These are phyloP conservation scores for Arthrinium puccinioides DNA, from an alignment of 2,329 filamentous ascomycete genomes.

Conservation along the genomic window DNA sequence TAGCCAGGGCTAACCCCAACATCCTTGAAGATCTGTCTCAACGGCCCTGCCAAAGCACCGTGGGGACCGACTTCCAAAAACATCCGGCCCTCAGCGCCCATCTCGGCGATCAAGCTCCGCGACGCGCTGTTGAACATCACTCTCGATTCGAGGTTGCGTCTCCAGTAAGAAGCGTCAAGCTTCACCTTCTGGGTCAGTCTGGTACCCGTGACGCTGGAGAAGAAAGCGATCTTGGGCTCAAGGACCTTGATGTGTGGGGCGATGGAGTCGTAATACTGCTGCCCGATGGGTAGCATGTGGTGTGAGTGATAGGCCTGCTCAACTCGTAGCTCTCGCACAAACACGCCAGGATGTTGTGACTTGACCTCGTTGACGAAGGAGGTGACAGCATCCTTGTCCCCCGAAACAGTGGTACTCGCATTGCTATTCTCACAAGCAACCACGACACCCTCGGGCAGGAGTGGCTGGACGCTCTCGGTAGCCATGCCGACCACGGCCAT, in stretches of 20 bases:
- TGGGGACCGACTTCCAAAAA: neutral
- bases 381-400: neutral
- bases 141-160: neutral
- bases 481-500: neutral
- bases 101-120: neutral
- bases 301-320: neutral
- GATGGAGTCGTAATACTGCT: neutral
- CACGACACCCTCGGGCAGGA: neutral
- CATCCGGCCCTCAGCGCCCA: neutral
- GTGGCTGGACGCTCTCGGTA: neutral
- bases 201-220: neutral
- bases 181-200: neutral
- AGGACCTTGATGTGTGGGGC: neutral
- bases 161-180: neutral
- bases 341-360: neutral
- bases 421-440: slow-evolving; percentile 1
- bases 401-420: neutral
- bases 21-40: neutral
- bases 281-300: neutral
- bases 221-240: neutral
- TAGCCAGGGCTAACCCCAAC: neutral
- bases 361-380: neutral
- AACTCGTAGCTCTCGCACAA: neutral
- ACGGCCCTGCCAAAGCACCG: neutral
- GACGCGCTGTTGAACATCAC: neutral